Conservation (phyloP, 2,329 filamentous ascomycete species). For the Botrytis fragariae region DNA sequence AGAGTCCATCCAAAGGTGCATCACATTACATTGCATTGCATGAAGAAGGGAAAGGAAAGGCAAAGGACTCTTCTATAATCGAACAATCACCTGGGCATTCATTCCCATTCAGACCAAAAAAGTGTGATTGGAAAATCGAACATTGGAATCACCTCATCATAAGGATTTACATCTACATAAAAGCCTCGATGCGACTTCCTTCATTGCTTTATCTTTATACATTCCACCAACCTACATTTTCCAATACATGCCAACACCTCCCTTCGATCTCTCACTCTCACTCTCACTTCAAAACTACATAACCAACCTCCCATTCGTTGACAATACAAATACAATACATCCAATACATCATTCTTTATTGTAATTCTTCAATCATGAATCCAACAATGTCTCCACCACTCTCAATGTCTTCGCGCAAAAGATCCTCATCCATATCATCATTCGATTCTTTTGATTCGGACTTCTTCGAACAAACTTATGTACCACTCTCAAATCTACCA, state of each 20-base stretch:
- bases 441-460: slow-evolving; percentile 45
- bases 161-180: background rate
- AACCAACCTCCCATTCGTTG: slow-evolving; percentile 8
- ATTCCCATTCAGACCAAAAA: background rate
- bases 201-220: background rate
- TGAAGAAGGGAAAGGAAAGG: background rate
- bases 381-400: slow-evolving; percentile 26
- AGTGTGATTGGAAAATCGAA: background rate
- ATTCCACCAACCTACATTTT: slow-evolving; percentile 1
- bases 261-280: background rate
- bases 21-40: background rate
- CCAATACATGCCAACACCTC: background rate
- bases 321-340: slow-evolving; percentile 1
- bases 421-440: slow-evolving; percentile 26
- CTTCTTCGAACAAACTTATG: slow-evolving; percentile 58
- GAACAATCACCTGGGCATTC: background rate
- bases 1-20: background rate
- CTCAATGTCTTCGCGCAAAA: slow-evolving; percentile 24
- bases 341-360: background rate
- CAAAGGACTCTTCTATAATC: background rate
- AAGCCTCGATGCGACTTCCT: background rate
- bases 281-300: background rate
- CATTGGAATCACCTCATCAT: slow-evolving; percentile 1
- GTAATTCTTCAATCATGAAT: slow-evolving; percentile 5
- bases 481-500: slow-evolving; percentile 64